Conservation (phyloP, 192 early-diverging fungal species). For the Piromyces sp. region DNA sequence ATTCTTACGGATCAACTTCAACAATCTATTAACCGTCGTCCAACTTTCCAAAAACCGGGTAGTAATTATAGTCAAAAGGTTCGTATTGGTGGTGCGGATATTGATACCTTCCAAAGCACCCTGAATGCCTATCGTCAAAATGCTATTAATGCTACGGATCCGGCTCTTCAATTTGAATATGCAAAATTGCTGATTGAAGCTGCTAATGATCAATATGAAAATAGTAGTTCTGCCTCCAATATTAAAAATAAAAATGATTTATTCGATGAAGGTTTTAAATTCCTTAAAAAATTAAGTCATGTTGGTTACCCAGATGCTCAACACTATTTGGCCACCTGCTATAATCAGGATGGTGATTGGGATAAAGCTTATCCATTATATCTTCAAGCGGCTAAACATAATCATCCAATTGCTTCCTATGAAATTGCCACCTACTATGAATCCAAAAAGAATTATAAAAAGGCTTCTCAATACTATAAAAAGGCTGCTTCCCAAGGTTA, state of each 20-base stretch:
- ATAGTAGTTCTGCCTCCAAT: neutral
- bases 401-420: neutral
- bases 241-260: neutral
- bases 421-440: neutral
- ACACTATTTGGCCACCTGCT: neutral
- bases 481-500: neutral
- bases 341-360: constrained; percentile 3
- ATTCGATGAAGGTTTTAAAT: constrained; percentile 3
- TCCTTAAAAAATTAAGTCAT: constrained; percentile 3
- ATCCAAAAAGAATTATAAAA: neutral
- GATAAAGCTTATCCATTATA: constrained; percentile 3
- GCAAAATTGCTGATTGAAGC: neutral
- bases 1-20: neutral
- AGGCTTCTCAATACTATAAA: neutral
- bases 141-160: neutral
- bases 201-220: neutral
- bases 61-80: neutral
- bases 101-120: neutral
- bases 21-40: neutral
- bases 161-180: neutral
- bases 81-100: neutral
- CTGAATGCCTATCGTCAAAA: neutral
- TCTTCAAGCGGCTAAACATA: neutral
- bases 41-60: neutral
- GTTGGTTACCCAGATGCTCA: constrained; percentile 4